Percentiles rank a stretch among this genome's conserved stretches.
Evolutionary conservation across 2,329 filamentous ascomycete species (phyloP).

Genomic region (Ceratocystis diversiconidia): DNA sequence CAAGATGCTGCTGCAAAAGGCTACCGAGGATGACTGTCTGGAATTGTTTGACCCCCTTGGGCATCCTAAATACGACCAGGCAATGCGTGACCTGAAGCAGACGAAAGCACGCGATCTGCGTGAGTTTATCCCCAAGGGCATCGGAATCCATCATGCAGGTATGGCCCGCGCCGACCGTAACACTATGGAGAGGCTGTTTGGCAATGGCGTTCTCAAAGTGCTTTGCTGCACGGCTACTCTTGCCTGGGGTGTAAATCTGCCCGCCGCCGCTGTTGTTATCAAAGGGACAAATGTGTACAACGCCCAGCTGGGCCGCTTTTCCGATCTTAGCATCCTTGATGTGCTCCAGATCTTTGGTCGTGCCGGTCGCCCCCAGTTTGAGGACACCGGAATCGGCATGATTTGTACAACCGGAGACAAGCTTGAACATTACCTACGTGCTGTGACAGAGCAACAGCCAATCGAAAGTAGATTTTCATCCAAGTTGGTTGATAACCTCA

Average conservation of each 20-base stretch:
- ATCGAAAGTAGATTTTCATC: constrained; percentile 95
- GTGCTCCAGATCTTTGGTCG: constrained; percentile 97
- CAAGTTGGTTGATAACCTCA: constrained; percentile 90
- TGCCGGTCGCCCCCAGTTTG: constrained; percentile 92
- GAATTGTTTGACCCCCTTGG: constrained; percentile 71
- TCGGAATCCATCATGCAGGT: constrained; percentile 91
- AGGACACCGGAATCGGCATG: constrained; percentile 94
- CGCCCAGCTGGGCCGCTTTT: constrained; percentile 88
- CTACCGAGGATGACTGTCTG: constrained; percentile 60
- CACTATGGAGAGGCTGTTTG: constrained; percentile 84
- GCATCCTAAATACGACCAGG: constrained; percentile 68
- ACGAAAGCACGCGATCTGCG: constrained; percentile 77
- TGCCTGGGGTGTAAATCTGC: constrained; percentile 97
- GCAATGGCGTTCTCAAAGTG: constrained; percentile 84
- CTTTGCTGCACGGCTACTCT: constrained; percentile 96
- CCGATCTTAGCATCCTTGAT: constrained; percentile 90
- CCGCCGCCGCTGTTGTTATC: constrained; percentile 90
- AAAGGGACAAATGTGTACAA: constrained; percentile 97
- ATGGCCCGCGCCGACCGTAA: constrained; percentile 93
- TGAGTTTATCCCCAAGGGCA: constrained; percentile 76
- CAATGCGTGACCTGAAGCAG: constrained; percentile 69
- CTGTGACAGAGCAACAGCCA: constrained; percentile 88
- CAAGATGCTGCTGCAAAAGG: constrained; percentile 73
- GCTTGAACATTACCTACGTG: constrained; percentile 75
- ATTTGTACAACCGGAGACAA: constrained; percentile 96